Percentiles rank a stretch among this genome's conserved stretches.
phyloP scores from a whole-genome alignment of 1,284 basidiomycete species.

The Sutorius eximius region DNA sequence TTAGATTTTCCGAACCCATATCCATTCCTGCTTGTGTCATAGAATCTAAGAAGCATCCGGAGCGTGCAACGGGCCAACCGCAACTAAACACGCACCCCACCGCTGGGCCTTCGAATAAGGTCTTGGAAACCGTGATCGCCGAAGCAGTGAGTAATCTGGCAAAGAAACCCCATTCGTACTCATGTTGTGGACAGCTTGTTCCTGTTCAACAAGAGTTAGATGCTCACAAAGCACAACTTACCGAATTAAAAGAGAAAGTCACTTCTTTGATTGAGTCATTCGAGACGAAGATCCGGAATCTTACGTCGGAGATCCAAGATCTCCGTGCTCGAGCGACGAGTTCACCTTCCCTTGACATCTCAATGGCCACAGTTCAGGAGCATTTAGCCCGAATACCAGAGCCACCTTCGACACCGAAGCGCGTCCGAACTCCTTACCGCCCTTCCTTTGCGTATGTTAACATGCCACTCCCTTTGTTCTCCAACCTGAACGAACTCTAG shows the following conservation, averaged over 20 bases:
- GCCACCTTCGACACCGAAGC: constrained; percentile 35
- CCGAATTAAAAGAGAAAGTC: constrained; percentile 41
- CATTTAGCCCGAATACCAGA: constrained; percentile 26
- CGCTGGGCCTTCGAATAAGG: constrained; percentile 17
- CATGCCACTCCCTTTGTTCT: background rate
- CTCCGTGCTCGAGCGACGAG: constrained; percentile 21
- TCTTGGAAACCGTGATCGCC: constrained; percentile 35
- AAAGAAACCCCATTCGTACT: constrained; percentile 1
- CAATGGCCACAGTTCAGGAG: constrained; percentile 11
- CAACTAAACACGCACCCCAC: constrained; percentile 13
- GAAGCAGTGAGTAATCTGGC: constrained; percentile 40
- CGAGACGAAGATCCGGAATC: constrained; percentile 38
- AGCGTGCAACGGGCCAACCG: constrained; percentile 4
- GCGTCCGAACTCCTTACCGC: constrained; percentile 33
- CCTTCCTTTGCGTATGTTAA: constrained; percentile 30
- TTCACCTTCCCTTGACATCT: constrained; percentile 14
- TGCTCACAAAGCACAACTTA: constrained; percentile 42
- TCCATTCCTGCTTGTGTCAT: background rate
- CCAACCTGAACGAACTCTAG: constrained; percentile 19
- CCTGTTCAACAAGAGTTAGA: constrained; percentile 49
- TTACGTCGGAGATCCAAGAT: constrained; percentile 32
- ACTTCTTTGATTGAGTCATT: constrained; percentile 33
- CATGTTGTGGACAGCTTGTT: constrained; percentile 41
- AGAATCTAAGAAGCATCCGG: constrained; percentile 11
- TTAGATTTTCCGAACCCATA: background rate